A percentile compares a stretch with the other conserved stretches of the same genome.
phyloP scores from a whole-genome alignment of 2,329 filamentous ascomycete genomes.

The Penicillium palitans region DNA sequence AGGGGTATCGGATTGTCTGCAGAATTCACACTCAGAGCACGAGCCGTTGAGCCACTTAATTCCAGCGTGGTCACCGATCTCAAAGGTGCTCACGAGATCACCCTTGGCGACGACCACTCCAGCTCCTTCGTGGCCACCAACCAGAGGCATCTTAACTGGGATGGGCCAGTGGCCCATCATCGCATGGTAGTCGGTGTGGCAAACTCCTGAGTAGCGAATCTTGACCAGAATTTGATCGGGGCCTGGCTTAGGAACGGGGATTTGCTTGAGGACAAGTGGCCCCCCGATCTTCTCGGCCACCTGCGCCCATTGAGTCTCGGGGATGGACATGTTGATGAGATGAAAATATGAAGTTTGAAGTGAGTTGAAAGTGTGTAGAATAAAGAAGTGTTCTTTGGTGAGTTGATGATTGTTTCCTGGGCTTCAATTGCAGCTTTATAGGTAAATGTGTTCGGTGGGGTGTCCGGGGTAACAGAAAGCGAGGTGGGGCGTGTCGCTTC shows the following conservation, averaged over 20 bases:
- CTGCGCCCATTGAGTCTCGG: constrained; percentile 85
- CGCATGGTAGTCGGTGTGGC: constrained; percentile 80
- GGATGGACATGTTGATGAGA: constrained; percentile 52
- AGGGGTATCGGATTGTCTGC: constrained; percentile 74
- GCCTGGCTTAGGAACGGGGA: constrained; percentile 76
- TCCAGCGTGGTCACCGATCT: constrained; percentile 78
- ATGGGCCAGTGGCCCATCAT: constrained; percentile 89
- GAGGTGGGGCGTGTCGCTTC: neutral
- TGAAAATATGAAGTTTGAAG: neutral
- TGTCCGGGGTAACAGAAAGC: neutral
- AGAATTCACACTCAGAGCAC: constrained; percentile 79
- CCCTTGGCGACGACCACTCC: constrained; percentile 77
- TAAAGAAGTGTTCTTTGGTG: neutral
- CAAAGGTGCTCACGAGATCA: constrained; percentile 69
- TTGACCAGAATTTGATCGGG: constrained; percentile 89
- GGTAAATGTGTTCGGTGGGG: neutral
- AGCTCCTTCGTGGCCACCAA: constrained; percentile 75
- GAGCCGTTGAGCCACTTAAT: constrained; percentile 90
- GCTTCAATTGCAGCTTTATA: constrained; percentile 8
- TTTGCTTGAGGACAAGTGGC: constrained; percentile 56
- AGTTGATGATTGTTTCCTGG: neutral
- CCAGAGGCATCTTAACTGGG: constrained; percentile 73
- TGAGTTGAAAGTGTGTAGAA: neutral
- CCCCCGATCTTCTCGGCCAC: constrained; percentile 80
- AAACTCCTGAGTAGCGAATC: constrained; percentile 86